Percentiles rank a stretch among this genome's conserved stretches.
Conservation (phyloP, 441 rosid species). For the Brassica balearica region DNA sequence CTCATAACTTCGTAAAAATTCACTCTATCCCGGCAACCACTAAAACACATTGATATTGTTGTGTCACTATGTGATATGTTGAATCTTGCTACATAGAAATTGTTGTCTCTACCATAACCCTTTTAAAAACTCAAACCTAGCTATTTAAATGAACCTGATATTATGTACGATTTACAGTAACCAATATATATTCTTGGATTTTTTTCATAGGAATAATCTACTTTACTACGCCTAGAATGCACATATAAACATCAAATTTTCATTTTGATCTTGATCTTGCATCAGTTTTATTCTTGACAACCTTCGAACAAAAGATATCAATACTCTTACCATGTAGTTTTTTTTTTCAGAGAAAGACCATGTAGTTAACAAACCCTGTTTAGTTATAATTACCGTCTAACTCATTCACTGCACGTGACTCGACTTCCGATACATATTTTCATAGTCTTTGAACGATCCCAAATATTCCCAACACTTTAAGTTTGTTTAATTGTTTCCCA, state of each 20-base stretch:
- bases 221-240: not conserved
- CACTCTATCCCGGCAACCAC: not conserved
- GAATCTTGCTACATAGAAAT: not conserved
- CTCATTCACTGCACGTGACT: not conserved
- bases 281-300: not conserved
- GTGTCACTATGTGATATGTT: not conserved
- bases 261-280: not conserved
- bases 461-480: too few relatives aligned
- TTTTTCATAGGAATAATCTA: not conserved
- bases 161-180: not conserved
- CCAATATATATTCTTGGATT: not conserved
- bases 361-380: not conserved
- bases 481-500: too few relatives aligned
- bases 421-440: too few relatives aligned
- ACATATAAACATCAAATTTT: not conserved
- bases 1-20: not conserved
- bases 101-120: not conserved
- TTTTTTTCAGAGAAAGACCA: too few relatives aligned
- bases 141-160: not conserved
- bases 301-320: not conserved
- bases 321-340: not conserved
- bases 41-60: not conserved
- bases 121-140: not conserved
- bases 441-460: too few relatives aligned
- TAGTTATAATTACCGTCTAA: not conserved